Conservation (phyloP, 148 eudicot genomes). For the Vaccinium macrocarpon region DNA sequence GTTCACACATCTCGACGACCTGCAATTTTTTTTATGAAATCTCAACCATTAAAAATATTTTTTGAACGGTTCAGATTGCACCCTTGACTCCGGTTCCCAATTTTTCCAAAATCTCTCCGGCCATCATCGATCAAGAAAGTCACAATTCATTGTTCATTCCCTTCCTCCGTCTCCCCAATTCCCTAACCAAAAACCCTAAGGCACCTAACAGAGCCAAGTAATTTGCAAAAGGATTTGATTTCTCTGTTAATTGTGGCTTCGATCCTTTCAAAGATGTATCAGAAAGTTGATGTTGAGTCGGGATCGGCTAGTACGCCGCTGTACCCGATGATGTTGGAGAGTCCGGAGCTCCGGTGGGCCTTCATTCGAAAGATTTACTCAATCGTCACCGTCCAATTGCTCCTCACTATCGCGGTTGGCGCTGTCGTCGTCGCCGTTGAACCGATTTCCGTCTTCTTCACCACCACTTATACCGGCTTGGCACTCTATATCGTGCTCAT, state of each 20-base stretch:
- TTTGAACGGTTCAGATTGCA: too few species aligned
- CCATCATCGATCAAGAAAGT: background rate
- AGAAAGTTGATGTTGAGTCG: slow-evolving; percentile 43
- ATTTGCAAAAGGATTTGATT: background rate
- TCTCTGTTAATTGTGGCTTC: background rate
- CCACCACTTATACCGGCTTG: slow-evolving; percentile 38
- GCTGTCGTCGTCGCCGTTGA: slow-evolving; percentile 42
- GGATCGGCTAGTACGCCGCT: slow-evolving; percentile 19
- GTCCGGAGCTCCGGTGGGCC: slow-evolving; percentile 51
- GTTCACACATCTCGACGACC: too few species aligned
- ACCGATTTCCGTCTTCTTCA: slow-evolving; percentile 42
- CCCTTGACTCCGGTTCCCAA: too few species aligned
- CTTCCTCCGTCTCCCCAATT: background rate
- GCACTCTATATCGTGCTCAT: slow-evolving; percentile 46
- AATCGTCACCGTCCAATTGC: slow-evolving; percentile 43
- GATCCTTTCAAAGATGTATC: slow-evolving; percentile 26
- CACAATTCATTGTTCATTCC: background rate
- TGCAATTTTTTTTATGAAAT: too few species aligned
- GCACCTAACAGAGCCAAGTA: background rate
- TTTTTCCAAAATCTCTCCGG: too few species aligned
- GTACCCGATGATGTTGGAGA: slow-evolving; percentile 49
- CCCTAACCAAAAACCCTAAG: background rate
- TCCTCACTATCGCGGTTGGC: slow-evolving; percentile 40
- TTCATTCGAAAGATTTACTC: slow-evolving; percentile 60
- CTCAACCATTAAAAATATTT: too few species aligned